A percentile compares a stretch with the other conserved stretches of the same genome.
Evolutionary conservation across 1,284 basidiomycete species (phyloP).

Genomic region (Cryptococcus sp.): DNA sequence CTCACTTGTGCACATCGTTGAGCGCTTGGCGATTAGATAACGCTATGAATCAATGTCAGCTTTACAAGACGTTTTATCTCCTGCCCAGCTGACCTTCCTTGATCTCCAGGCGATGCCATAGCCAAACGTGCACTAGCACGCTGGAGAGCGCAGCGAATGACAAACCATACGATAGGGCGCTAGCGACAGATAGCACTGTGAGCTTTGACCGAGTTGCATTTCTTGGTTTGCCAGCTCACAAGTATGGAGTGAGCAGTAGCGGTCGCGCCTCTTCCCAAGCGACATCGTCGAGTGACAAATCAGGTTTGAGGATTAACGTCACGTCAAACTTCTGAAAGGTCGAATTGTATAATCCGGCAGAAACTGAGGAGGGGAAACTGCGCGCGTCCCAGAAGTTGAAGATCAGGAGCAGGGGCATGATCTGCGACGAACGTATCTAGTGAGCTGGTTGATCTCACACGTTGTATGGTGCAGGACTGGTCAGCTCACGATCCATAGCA

Average conservation of each 20-base stretch:
- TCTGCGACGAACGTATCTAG: slow-evolving; percentile 16
- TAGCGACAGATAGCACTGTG: slow-evolving; percentile 2
- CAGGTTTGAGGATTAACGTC: slow-evolving; percentile 46
- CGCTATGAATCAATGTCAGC: slow-evolving; percentile 33
- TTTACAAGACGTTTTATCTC: background rate
- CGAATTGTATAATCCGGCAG: slow-evolving; percentile 50
- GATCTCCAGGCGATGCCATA: slow-evolving; percentile 59
- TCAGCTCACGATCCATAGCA: slow-evolving; percentile 55
- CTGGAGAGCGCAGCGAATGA: slow-evolving; percentile 57
- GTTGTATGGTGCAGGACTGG: background rate
- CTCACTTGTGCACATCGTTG: slow-evolving; percentile 52
- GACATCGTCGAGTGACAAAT: slow-evolving; percentile 54
- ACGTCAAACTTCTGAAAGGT: slow-evolving; percentile 51
- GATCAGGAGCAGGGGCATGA: slow-evolving; percentile 54
- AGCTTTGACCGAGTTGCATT: background rate
- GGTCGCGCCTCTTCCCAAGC: slow-evolving; percentile 53
- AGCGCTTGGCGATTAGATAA: slow-evolving; percentile 43
- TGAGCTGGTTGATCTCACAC: background rate
- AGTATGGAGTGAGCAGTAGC: slow-evolving; percentile 57
- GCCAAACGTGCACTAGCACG: slow-evolving; percentile 56
- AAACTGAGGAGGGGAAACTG: slow-evolving; percentile 48
- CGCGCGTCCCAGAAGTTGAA: slow-evolving; percentile 56
- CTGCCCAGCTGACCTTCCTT: slow-evolving; percentile 36
- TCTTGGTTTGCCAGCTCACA: slow-evolving; percentile 33
- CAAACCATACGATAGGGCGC: slow-evolving; percentile 52